Base-by-base conservation (phyloP, 176 grass and related monocot genomes). In the Zoysia japonica region DNA sequence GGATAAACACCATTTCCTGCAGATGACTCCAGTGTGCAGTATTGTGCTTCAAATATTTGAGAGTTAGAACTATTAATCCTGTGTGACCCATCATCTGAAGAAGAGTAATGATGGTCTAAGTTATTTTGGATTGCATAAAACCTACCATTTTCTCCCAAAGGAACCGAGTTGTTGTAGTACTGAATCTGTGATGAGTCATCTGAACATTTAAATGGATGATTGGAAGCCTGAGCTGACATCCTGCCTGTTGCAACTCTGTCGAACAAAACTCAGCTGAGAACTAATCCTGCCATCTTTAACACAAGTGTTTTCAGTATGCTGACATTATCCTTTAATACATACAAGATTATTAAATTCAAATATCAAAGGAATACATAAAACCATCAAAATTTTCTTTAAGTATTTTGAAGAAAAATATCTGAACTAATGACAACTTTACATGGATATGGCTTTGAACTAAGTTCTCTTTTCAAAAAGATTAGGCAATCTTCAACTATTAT, bases 1-100 rank as follows among this genome's bases (percentile, higher is more conserved):
- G 79, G 79, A 84, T 90, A 89, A 69, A 61, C 69, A 75, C 70
- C 81, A 85, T 80, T 67, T 72, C 79, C 77, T 9, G 81, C 68
- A 49, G 91, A 97, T 52, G 94, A 93, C 62, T 97, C 94, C 36
- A 97, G 85, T 15, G 91, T 97, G 85, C 85, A 90, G 82, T 89
- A 93, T 15, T 72, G 74, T 61, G 61, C 37, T 51, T 88, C 80
- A 83, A 53, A 85, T 82, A 72, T 40, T 65, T 63, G 83, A 78
- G 68, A 44, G 15, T 77, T 81, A 2, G 68, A 61, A 63, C 11
- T 61, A 63, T 40, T 61, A 62, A 59, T 78, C 74, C 66, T 82
- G 15, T 82, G 83, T 59, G 83, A 74, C 16, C 83, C 74, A 74
- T 82, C 79, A 74, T 85, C 78, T 5, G 83, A 67, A 71, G 87